Evolutionary conservation across 176 grass and related monocot species (phyloP).

Genomic region (Aegilops sharonensis): DNA sequence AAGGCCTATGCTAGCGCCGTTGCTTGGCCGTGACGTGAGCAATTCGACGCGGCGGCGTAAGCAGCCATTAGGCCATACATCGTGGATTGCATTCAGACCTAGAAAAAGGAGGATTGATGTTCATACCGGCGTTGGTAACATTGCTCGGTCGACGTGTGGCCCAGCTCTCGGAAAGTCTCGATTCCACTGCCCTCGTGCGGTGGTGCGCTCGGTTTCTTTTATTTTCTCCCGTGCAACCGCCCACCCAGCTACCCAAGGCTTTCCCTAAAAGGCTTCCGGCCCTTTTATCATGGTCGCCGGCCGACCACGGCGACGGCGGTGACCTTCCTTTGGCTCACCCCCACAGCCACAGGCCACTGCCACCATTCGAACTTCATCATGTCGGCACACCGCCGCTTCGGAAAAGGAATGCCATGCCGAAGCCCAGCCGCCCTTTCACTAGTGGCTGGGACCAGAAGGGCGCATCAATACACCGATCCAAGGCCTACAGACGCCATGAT

Average conservation of each 20-base stretch:
- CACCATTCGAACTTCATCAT: conserved; percentile 31
- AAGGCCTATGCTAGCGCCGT: neutral
- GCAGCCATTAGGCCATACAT: neutral
- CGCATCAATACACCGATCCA: neutral
- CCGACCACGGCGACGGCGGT: too few species aligned
- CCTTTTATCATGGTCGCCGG: too few species aligned
- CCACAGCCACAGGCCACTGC: conserved; percentile 21
- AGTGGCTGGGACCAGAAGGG: neutral
- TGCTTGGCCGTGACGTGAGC: conserved; percentile 15
- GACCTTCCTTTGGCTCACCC: too few species aligned
- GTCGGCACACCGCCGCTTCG: conserved; percentile 22
- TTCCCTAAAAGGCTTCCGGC: too few species aligned
- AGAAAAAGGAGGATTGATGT: neutral
- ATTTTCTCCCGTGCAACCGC: neutral
- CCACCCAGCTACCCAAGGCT: neutral
- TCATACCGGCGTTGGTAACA: neutral
- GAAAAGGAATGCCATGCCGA: neutral
- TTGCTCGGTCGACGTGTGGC: neutral
- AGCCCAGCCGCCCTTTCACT: neutral
- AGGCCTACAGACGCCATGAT: neutral
- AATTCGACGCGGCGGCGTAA: conserved; percentile 2
- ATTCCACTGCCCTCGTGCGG: neutral
- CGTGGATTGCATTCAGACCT: neutral
- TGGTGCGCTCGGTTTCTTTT: neutral
- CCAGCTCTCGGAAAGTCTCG: neutral